These are phyloP conservation scores for Balakata baccata DNA, from an alignment of 345 rosid genomes.

Conservation along the genomic window DNA sequence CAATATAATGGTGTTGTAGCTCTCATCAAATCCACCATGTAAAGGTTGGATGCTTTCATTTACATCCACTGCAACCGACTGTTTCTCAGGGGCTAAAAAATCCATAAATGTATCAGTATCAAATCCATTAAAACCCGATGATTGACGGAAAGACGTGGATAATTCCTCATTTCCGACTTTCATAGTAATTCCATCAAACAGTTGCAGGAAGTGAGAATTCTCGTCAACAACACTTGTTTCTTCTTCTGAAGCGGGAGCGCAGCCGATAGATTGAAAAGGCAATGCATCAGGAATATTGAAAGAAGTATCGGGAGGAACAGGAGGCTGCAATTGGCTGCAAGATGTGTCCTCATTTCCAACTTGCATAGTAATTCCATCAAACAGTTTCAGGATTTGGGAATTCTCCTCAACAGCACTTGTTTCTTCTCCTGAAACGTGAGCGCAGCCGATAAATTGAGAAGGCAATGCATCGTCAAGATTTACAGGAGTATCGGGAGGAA, in stretches of 20 bases:
- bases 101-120: neutral
- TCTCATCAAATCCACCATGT: slow-evolving; percentile 6
- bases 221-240: neutral
- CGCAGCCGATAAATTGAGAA: too few relatives aligned
- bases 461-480: too few relatives aligned
- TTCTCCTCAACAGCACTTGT: neutral
- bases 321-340: neutral
- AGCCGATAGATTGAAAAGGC: too few relatives aligned
- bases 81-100: neutral
- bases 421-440: neutral
- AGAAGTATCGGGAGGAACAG: too few relatives aligned
- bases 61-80: neutral
- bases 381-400: neutral
- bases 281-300: too few relatives aligned
- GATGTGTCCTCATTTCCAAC: neutral
- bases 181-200: neutral
- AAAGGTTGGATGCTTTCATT: slow-evolving; percentile 1
- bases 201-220: neutral
- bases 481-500: too few relatives aligned
- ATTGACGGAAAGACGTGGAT: neutral
- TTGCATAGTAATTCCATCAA: neutral
- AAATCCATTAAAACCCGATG: neutral
- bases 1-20: neutral
- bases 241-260: too few relatives aligned
- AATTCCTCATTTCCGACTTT: neutral